Evolutionary conservation across 768 basidiomycete species (phyloP), one percentile per base, ranked within the genome.

Genomic region (Termitomyces sp.): DNA sequence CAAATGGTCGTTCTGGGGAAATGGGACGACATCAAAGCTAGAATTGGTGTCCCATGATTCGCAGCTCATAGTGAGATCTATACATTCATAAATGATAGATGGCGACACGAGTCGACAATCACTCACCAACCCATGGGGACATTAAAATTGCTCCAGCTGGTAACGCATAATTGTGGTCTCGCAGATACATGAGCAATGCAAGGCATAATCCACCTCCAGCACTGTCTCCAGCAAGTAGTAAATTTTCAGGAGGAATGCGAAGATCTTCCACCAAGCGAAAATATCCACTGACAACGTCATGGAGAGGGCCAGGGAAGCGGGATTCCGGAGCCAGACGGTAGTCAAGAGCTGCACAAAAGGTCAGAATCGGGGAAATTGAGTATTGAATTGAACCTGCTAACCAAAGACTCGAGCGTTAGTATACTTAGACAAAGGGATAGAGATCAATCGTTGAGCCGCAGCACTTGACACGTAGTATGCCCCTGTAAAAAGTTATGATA

Each of bases 1-100:
- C 66, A 98, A 78, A 68, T 95, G 94, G 65, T 93, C 91, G 56
- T 86, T 86, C 40, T 80, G 75, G 1, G 91, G 91, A 48, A 78
- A 77, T 3, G 90, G 87, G 1, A 94, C 83, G 45, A 95, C 85
- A 68, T 94, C 93, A 68, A 78, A 94, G n/a, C 78, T 73, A 28
- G 88, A 85, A 69, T 98, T 98, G 55, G 89, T 90, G 31, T 96
- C 93, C 93, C 96, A 98, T n/a, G 94, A 96, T 55, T 94, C 91
- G 68, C 94, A 98, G 62, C 93, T 95, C 85, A 97, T 91, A 0
- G 97, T 98, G 60, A 99, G 73, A 70, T 96, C 93, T 91, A 61
- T 26, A 47, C 55, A 48, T 17, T 51, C 49, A 26, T 61, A 61
- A 49, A 48, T 33, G 43, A 30, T 37, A 48, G 21, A 31, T 42